Evolutionary conservation across 495 filamentous ascomycete species (phyloP), one percentile per base, ranked within the genome.

Genomic region (Tetracladium setigerum): DNA sequence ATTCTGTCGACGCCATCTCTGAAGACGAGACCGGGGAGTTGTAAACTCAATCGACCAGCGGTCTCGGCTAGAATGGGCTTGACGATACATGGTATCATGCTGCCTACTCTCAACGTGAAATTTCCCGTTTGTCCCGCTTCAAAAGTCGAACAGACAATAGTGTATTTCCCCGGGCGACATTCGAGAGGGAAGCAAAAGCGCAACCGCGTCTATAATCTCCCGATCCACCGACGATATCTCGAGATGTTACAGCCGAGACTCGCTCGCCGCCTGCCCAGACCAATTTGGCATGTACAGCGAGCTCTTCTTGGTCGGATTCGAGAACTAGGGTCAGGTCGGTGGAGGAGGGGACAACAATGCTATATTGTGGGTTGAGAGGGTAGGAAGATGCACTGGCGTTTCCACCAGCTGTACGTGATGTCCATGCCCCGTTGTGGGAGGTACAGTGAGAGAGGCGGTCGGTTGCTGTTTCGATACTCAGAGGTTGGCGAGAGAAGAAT

Each of bases 131-230:
- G 84, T 24, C 79, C 79, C 0, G 82, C 75, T 37, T 95, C 87
- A 59, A 94, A 96, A 1, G 92, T 95, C 7, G 84, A 89, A 54
- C 80, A 84, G 10, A 97, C 81, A 38, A 95, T 73, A 0, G 89
- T 95, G 64, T 97, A 97, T 0, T 70, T 73, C 2, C 91, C 91
- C 2, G 70, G 62, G 76, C 73, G 7, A 91, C 62, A 6, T 59
- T 60, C 12, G 63, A 60, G 11, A 77, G 61, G 44, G 84, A 77
- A 4, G 82, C 81, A 31, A 87, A 63, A 5, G 84, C 87, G 55
- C 83, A 85, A 22, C 84, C 85, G 10, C 81, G 82, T 30, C 82
- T 78, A 66, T 98, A 95, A 38, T 95, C 91, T 12, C 85, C 85
- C 34, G 84, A 89, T 41, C 84, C 80, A 32, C 74, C 71, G 19